These are phyloP conservation scores for Aspergillus proliferans DNA, from an alignment of 2,329 filamentous ascomycete genomes.

Conservation along the genomic window DNA sequence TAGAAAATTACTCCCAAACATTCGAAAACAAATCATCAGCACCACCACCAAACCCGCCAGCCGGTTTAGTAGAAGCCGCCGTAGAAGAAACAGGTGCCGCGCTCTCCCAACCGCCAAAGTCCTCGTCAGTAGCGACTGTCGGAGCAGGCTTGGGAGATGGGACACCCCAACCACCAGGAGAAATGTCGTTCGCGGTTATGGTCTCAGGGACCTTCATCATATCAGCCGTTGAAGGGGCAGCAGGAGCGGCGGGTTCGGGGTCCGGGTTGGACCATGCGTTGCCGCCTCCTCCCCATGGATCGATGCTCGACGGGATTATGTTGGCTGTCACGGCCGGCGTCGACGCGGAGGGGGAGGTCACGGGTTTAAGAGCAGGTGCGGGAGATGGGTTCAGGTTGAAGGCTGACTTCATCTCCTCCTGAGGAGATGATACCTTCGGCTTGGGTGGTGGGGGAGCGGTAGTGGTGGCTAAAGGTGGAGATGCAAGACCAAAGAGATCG, in stretches of 20 bases:
- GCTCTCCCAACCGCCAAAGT: conserved; percentile 93
- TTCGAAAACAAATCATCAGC: conserved; percentile 88
- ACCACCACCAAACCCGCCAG: conserved; percentile 55
- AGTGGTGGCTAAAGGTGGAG: conserved; percentile 39
- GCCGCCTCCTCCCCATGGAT: conserved; percentile 66
- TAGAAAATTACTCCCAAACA: conserved; percentile 67
- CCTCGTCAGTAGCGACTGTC: conserved; percentile 79
- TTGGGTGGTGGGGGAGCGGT: conserved; percentile 41
- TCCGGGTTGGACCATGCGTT: conserved; percentile 74
- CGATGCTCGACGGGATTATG: conserved; percentile 43
- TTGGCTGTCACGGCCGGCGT: conserved; percentile 38
- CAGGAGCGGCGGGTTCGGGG: conserved; percentile 44
- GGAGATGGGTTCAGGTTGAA: conserved; percentile 64
- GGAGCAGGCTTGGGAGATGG: conserved; percentile 39
- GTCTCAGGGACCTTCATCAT: conserved; percentile 41
- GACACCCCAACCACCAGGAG: conserved; percentile 55
- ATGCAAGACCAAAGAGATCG: conserved; percentile 73
- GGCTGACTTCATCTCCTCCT: conserved; percentile 54
- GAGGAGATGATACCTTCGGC: conserved; percentile 23
- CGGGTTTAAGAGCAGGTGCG: conserved; percentile 35
- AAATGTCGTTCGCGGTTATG: conserved; percentile 55
- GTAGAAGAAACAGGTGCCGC: conserved; percentile 52
- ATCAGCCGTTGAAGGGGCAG: conserved; percentile 25
- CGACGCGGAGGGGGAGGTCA: conserved; percentile 36
- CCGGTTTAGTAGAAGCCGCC: conserved; percentile 40